Evolutionary conservation across 345 rosid genomes (phyloP), one percentile per base, ranked within the genome.

Genomic region (Rhodamnia argentea): DNA sequence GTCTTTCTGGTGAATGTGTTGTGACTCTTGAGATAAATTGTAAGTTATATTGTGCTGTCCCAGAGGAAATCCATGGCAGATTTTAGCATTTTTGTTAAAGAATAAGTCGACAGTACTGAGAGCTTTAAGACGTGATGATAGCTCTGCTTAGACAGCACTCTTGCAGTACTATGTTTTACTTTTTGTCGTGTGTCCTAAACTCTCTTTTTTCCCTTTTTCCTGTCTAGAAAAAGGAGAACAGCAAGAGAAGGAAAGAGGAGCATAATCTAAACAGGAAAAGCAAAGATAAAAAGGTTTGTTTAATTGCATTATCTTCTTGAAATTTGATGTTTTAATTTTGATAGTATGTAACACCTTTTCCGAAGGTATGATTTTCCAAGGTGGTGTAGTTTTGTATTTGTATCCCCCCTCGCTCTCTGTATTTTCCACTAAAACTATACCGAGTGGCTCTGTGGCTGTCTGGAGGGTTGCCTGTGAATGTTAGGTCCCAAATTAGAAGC

Each of bases 181-280:
- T 2, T 83, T 53, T 83, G 47, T 83, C 16, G 24, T 83, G 27
- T 83, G 26, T 51, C 57, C 62, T 32, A 83, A 29, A 37, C 23
- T 32, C 50, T 83, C 7, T 52, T 42, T 24, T 52, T 52, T 40
- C n/a, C n/a, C 40, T 16, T 83, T 59, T 84, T 27, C 78, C 76
- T 88, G 51, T 87, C 22, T 92, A 95, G 96, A 94, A 89, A 86
- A 95, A 94, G 78, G 96, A 93, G 87, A 90, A 54, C 60, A 87
- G 92, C 89, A 96, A 95, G 94, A 92, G 94, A 87, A 94, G 94
- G 90, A 96, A 93, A 86, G 93, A 94, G 82, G 95, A 94, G 18
- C 91, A 87, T 57, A 90, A 86, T 86, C 88, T 88, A 56, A 75
- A 87, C 26, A 92, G 92, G 89, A 94, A 88, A 91, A 89, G 74